Base-by-base conservation (phyloP, 768 basidiomycete species). In the Auriscalpium vulgare region DNA sequence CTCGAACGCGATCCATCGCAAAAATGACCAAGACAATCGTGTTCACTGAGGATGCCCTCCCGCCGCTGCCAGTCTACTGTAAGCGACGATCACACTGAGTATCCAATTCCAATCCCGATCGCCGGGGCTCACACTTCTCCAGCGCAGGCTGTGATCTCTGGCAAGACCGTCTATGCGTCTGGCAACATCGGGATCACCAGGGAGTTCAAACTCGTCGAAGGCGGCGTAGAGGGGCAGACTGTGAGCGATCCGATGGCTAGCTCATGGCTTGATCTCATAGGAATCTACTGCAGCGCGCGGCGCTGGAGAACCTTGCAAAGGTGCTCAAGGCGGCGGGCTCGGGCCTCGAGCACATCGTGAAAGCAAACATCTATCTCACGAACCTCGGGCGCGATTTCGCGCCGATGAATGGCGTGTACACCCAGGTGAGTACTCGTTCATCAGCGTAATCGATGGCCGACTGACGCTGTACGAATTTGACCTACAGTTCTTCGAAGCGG, bases 401-500 rank as follows among this genome's bases (percentile, higher is more conserved):
- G 8, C 63, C 62, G 0, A 75, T 78, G 71, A 75, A 78, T 55
- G 66, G 66, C 23, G 66, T 71, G 9, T 78, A 78, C 61, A 10
- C 45, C 3, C 55, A 69, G 66, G 76, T 72, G 36, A 5, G 64
- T 54, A 37, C 5, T 4, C 10, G 9, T 43, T 43, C 16, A 14
- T 5, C 4, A 29, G 29, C 29, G 2, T 29, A 7, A 29, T n/a
- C 37, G 46, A 53, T 37, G 34, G 19, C 43, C 46, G 23, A 19
- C 10, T 44, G 10, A 37, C 40, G 17, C 17, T 21, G 10, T 53
- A 43, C 8, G 40, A 43, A 3, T 14, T 43, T 43, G 40, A 17
- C 40, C 40, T 17, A 21, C 55, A 83, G 82, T 81, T 78, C 62
- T 81, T 83, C 56, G 65, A 72, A 19, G 66, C 65, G 51, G 68